Percentiles rank a stretch among this genome's conserved stretches.
Conservation (phyloP, 257 asterid genomes). For the Solanum bulbocastanum region DNA sequence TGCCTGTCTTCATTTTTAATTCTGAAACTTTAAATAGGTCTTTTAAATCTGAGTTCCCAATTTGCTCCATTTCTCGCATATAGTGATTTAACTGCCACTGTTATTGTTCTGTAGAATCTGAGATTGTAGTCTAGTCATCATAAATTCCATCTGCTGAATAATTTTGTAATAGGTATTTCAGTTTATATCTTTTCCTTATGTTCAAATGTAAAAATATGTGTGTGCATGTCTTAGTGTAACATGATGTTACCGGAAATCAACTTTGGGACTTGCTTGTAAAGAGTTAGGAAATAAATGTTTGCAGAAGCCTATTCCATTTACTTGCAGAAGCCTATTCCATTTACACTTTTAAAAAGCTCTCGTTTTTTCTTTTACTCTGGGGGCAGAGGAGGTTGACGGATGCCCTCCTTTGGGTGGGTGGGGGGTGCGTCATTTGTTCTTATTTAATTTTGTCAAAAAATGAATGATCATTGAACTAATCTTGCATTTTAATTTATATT, state of each 20-base stretch:
- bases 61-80: neutral
- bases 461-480: neutral
- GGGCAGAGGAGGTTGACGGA: neutral
- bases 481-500: conserved; percentile 9
- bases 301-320: neutral
- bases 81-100: neutral
- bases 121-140: neutral
- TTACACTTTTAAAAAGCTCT: neutral
- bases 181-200: neutral
- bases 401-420: neutral
- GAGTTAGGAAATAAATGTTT: neutral
- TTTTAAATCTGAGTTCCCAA: neutral
- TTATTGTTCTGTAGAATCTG: neutral
- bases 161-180: neutral
- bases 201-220: neutral
- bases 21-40: neutral
- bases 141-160: neutral
- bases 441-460: neutral
- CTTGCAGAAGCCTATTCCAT: neutral
- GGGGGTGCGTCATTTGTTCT: neutral
- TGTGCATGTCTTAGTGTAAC: neutral
- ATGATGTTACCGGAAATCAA: neutral
- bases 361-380: neutral
- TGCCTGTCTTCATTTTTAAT: neutral
- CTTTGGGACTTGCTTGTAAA: neutral